A percentile compares a stretch with the other conserved stretches of the same genome.
Evolutionary conservation across 768 basidiomycete species (phyloP).

Genomic region (Amanita rimosa): DNA sequence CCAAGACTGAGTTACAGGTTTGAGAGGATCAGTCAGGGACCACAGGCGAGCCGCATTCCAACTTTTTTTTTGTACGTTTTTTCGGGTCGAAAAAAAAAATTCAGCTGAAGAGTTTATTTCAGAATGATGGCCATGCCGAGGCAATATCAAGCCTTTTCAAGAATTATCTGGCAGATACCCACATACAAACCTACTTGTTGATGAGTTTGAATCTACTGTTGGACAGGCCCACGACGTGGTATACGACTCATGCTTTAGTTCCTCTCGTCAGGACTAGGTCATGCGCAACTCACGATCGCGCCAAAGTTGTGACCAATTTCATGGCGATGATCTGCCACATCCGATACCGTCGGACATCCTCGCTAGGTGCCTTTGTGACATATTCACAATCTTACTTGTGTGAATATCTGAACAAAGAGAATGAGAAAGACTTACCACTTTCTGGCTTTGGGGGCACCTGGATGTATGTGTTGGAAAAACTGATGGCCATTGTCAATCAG

Average conservation of each 20-base stretch:
- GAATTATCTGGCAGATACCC: no score
- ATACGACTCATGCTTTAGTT: conserved; percentile 47
- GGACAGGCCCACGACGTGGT: no score
- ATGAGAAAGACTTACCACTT: conserved; percentile 36
- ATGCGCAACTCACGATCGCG: conserved; percentile 52
- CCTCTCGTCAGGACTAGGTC: conserved; percentile 8
- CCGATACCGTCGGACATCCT: conserved; percentile 74
- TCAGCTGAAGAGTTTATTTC: no score
- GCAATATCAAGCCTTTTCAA: no score
- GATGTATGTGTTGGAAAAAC: conserved; percentile 48
- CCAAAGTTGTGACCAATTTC: conserved; percentile 87
- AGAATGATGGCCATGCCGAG: no score
- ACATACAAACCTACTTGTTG: no score
- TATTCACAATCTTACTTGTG: conserved; percentile 50
- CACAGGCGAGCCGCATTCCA: no score
- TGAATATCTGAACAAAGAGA: background rate
- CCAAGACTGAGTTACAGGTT: no score
- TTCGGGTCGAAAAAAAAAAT: no score
- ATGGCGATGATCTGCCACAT: conserved; percentile 81
- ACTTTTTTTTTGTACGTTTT: no score
- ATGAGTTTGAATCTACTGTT: no score
- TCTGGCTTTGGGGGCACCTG: conserved; percentile 66
- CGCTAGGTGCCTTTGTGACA: conserved; percentile 71
- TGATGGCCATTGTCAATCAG: conserved; percentile 15
- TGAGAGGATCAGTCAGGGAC: no score